Percentiles rank a stretch among this genome's conserved stretches.
Evolutionary conservation across 2,329 filamentous ascomycete genomes (phyloP).

Genomic region (Aspergillus japonicus): DNA sequence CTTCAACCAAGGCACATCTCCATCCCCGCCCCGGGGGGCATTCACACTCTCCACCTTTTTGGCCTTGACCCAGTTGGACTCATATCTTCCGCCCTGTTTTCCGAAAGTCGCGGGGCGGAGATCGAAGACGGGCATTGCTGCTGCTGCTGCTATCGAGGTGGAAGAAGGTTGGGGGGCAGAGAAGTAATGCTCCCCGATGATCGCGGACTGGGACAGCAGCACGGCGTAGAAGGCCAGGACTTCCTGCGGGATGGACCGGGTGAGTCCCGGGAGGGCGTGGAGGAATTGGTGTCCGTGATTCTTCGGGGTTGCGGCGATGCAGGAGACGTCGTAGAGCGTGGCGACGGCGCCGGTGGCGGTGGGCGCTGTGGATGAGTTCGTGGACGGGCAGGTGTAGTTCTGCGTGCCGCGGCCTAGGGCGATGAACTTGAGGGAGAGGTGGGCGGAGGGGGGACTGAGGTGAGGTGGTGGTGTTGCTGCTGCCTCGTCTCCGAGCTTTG

Average conservation of each 20-base stretch:
- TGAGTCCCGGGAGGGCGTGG: slow-evolving; percentile 26
- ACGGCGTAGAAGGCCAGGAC: slow-evolving; percentile 29
- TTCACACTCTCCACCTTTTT: slow-evolving; percentile 28
- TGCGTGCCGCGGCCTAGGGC: slow-evolving; percentile 51
- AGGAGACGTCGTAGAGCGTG: slow-evolving; percentile 46
- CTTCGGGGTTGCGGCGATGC: slow-evolving; percentile 18
- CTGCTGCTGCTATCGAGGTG: too few relatives aligned
- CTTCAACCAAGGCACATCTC: slow-evolving; percentile 38
- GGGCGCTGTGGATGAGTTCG: slow-evolving; percentile 29
- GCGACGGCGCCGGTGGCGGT: slow-evolving; percentile 46
- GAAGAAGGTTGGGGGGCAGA: not conserved
- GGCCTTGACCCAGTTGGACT: slow-evolving; percentile 26
- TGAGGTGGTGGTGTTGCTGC: not conserved
- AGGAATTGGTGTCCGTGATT: slow-evolving; percentile 16
- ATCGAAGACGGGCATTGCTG: slow-evolving; percentile 32
- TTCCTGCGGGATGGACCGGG: slow-evolving; percentile 24
- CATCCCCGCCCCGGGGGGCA: slow-evolving; percentile 22
- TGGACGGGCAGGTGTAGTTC: slow-evolving; percentile 49
- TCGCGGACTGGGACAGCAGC: slow-evolving; percentile 20
- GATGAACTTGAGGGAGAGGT: slow-evolving; percentile 43
- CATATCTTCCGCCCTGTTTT: not conserved
- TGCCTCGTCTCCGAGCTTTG: too few relatives aligned
- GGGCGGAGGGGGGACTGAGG: slow-evolving; percentile 31
- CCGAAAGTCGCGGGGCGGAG: slow-evolving; percentile 22
- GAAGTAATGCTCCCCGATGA: slow-evolving; percentile 42